Evolutionary conservation across 2,329 filamentous ascomycete genomes (phyloP), one percentile per base, ranked within the genome.

Genomic region (Exophiala spinifera): DNA sequence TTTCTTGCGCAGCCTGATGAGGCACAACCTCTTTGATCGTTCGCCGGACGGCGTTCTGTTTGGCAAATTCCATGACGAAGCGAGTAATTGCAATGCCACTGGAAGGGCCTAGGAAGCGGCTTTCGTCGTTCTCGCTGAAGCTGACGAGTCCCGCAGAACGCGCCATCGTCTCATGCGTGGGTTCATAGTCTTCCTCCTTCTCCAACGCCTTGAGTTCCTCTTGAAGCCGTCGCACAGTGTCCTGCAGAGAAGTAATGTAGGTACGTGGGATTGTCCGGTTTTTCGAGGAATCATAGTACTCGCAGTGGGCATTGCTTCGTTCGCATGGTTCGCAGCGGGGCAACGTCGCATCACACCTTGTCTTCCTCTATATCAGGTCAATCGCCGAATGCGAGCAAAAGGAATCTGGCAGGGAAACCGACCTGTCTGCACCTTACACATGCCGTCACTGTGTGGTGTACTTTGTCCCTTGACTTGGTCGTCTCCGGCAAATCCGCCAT

Each of bases 31-130:
- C 91, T 54, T 90, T 91, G 68, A 97, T 96, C 61, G 87, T 90
- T 70, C 91, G 89, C 4, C 90, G 87, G 65, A 94, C 88, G 21
- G 91, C 95, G 66, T 92, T 95, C 60, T 91, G 87, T 74, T 96
- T 97, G 49, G 92, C 92, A 71, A 96, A 85, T 69, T 96, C 91
- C 88, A 99, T 96, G 10, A 99, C 86, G 63, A 97, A 79, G 25
- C 92, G 85, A 11, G 91, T 95, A 76, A 97, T 95, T 67, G 91
- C 89, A 65, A 96, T 96, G 56, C 92, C 94, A 69, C 92, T 97
- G 46, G 91, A 96, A 2, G 94, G 89, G 0, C 94, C 94, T 2
- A 99, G 77, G 68, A 94, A 97, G 59, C 92, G 88, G 14, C 89
- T 85, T 72, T 96, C 92, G 69, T 95, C 90, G 52, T 86, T 85